Base-by-base conservation (phyloP, 169 alveolate species). In the Theileria luwenshuni region DNA sequence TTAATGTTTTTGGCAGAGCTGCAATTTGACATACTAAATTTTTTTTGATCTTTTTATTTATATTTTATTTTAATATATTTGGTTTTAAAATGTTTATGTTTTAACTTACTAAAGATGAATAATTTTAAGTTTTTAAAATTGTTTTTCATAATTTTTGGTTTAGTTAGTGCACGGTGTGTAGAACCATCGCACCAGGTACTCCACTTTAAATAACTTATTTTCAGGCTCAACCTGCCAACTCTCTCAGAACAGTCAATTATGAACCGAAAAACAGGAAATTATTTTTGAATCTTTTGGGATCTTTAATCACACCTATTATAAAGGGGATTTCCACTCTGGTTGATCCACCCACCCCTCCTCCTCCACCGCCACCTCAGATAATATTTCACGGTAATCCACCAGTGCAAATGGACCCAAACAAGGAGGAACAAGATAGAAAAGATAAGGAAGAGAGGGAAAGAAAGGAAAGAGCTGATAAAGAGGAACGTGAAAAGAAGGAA, bases 321-420 rank as follows among this genome's bases (percentile, higher is more conserved):
- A 17, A 49, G 10, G 79, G 79, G 1, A 27, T 43, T 35, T 3
- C 19, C 7, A 41, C 43, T 60, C 3, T 27, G 48, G 19, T 32
- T 63, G 35, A 30, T 41, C 83, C 86, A 3, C 65, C 86, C 3
- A 60, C 47, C 5, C 75, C 65, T 0, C 86, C 86, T 1, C 61
- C 87, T 17, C 87, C 87, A 13, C 68, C 70, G 17, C 77, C 25
- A 19, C 68, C 41, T 69, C 85, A 2, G 59, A 8, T n/a, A 28
- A 25, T 56, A 28, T 7, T 17, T 23, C 32, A 6, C 32, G 12
- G 41, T 19, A 51, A 0, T 30, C 27, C 69, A 68, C 42, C 63
- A 47, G 41, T 41, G 27, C 73, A 12, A 52, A 49, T 63, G 35
- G 48, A 56, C 33, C 45, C 48, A 35, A 28, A 56, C 54, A 35